A percentile compares a stretch with the other conserved stretches of the same genome.
These are phyloP conservation scores for Pyrenophora teres DNA, from an alignment of 2,329 filamentous ascomycete species.

Conservation along the genomic window DNA sequence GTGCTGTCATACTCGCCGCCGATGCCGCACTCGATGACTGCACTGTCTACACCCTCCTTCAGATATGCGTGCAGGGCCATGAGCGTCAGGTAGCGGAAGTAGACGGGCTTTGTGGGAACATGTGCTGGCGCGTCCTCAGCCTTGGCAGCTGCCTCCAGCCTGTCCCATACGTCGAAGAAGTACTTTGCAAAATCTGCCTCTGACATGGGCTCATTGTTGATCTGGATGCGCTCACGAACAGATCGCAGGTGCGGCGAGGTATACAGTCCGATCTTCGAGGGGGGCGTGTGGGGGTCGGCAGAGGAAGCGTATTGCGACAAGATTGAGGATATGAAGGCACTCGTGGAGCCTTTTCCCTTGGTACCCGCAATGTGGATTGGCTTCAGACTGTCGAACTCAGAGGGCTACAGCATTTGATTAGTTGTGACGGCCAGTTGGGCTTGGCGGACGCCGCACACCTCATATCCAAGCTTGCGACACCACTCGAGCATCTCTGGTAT, in stretches of 20 bases:
- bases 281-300: conserved; percentile 38
- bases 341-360: conserved; percentile 91
- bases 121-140: conserved; percentile 56
- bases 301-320: conserved; percentile 65
- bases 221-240: conserved; percentile 81
- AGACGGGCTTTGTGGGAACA: conserved; percentile 76
- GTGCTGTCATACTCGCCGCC: conserved; percentile 93
- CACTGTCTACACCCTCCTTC: conserved; percentile 73
- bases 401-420: conserved; percentile 53
- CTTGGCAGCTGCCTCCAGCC: conserved; percentile 59
- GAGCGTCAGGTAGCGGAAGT: conserved; percentile 89
- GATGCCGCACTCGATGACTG: conserved; percentile 90
- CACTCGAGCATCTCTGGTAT: conserved; percentile 83
- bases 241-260: conserved; percentile 85
- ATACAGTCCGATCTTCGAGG: conserved; percentile 73
- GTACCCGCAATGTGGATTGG: conserved; percentile 87
- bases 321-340: conserved; percentile 80
- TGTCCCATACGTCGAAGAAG: conserved; percentile 85
- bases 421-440: not conserved
- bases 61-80: conserved; percentile 86
- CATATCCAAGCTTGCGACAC: conserved; percentile 75
- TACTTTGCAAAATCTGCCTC: conserved; percentile 72
- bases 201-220: conserved; percentile 72
- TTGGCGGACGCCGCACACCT: conserved; percentile 57
- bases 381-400: conserved; percentile 64